These are phyloP conservation scores for Castanopsis chinensis DNA, from an alignment of 306 rosid species.

Conservation along the genomic window DNA sequence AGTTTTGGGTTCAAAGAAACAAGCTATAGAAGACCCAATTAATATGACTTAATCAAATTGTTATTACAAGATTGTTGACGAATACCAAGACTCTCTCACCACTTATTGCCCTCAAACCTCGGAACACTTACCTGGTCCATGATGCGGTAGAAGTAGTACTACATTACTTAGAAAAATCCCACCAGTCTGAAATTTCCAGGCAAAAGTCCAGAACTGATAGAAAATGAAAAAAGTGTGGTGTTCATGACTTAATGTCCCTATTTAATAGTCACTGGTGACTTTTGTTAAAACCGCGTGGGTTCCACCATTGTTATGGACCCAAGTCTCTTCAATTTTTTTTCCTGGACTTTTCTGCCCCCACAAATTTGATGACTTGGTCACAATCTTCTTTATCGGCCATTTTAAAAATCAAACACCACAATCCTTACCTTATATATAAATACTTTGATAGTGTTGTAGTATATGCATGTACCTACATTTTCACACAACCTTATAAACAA, in stretches of 20 bases:
- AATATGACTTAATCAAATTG: conserved; percentile 30
- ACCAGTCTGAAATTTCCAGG: conserved; percentile 31
- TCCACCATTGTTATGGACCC: not conserved
- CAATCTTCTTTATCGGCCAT: not conserved
- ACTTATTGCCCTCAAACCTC: not conserved
- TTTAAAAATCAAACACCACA: not conserved
- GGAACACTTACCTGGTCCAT: not conserved
- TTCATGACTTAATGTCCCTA: not conserved
- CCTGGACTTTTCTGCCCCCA: not conserved
- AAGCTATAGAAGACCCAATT: not conserved
- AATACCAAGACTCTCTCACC: conserved; percentile 26
- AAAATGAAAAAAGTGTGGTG: conserved; percentile 4
- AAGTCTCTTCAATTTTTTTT: not conserved
- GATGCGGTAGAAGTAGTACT: not conserved
- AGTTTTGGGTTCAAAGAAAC: conserved; percentile 6
- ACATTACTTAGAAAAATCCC: conserved; percentile 7
- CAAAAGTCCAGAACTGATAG: conserved; percentile 35
- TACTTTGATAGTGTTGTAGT: not conserved
- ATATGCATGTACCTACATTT: not conserved
- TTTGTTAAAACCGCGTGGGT: conserved; percentile 66
- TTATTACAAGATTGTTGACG: not conserved
- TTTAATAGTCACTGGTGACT: conserved; percentile 11
- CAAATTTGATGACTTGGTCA: conserved; percentile 32
- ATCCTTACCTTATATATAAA: not conserved
- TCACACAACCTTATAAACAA: not conserved